These are phyloP conservation scores for Baudoinia panamericana DNA, from an alignment of 495 filamentous ascomycete species.

Conservation along the genomic window DNA sequence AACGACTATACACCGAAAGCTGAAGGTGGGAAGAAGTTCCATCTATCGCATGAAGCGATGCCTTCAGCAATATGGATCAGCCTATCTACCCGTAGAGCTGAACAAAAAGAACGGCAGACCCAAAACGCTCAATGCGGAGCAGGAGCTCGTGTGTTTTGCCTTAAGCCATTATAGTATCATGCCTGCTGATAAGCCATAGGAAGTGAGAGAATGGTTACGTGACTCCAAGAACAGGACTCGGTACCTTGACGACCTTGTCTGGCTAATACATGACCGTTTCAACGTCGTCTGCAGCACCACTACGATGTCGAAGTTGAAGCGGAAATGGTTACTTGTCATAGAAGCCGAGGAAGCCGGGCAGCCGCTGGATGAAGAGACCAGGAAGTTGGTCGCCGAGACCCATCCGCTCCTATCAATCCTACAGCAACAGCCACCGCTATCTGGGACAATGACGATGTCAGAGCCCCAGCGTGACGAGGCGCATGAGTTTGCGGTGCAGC, in stretches of 20 bases:
- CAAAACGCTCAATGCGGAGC: conserved; percentile 17
- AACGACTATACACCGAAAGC: conserved; percentile 17
- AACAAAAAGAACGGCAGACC: conserved; percentile 22
- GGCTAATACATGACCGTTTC: conserved; percentile 20
- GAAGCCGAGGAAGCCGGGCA: conserved; percentile 15
- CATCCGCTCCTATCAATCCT: conserved; percentile 13
- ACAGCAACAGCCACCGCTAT: no score
- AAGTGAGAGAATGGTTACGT: conserved; percentile 18
- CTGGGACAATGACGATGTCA: no score
- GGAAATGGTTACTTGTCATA: conserved; percentile 18
- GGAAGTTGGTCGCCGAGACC: conserved; percentile 9
- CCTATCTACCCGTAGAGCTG: conserved; percentile 15
- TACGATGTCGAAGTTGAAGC: conserved; percentile 20
- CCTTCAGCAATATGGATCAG: conserved; percentile 16
- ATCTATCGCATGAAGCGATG: conserved; percentile 22
- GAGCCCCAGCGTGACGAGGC: no score
- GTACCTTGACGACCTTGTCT: conserved; percentile 20
- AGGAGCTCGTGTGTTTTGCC: conserved; percentile 15
- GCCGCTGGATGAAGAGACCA: conserved; percentile 11
- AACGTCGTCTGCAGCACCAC: conserved; percentile 18
- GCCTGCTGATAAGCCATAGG: no score
- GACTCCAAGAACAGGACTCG: conserved; percentile 14
- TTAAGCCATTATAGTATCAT: neutral
- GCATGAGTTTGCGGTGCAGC: no score
- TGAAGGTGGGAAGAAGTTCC: conserved; percentile 16